phyloP scores from a whole-genome alignment of 1,284 basidiomycete species.

The Exsudoporus floridanus region DNA sequence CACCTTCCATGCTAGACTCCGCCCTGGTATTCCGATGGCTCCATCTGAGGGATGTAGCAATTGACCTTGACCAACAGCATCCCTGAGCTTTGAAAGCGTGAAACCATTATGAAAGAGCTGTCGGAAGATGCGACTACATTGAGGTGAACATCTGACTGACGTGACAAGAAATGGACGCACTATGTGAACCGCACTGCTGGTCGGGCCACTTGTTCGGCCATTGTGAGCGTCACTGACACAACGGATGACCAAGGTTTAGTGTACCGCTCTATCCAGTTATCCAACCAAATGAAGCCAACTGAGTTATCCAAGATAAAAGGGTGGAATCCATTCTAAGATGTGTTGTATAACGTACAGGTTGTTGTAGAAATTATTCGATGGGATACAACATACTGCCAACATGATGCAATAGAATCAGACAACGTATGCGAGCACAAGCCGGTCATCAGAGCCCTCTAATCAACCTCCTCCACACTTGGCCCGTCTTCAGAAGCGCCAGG shows the following conservation, averaged over 20 bases:
- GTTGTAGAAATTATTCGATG: conserved; percentile 30
- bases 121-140: conserved; percentile 55
- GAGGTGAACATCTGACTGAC: conserved; percentile 4
- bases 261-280: neutral
- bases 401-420: conserved; percentile 30
- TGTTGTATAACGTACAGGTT: conserved; percentile 35
- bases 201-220: conserved; percentile 28
- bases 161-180: conserved; percentile 20
- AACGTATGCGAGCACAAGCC: conserved; percentile 18
- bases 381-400: conserved; percentile 34
- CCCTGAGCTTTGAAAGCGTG: conserved; percentile 61
- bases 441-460: conserved; percentile 43
- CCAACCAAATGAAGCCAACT: neutral
- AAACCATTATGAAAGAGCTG: conserved; percentile 56
- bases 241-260: neutral
- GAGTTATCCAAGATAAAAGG: neutral
- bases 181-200: conserved; percentile 23
- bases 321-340: conserved; percentile 33
- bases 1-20: conserved; percentile 82
- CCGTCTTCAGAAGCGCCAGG: conserved; percentile 68
- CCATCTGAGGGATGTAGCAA: conserved; percentile 47
- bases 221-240: conserved; percentile 5
- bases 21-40: conserved; percentile 52
- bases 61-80: conserved; percentile 60
- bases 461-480: conserved; percentile 87